Evolutionary conservation across 305 asterid species (phyloP), one percentile per base, ranked within the genome.

Genomic region (Fraxinus floribunda): DNA sequence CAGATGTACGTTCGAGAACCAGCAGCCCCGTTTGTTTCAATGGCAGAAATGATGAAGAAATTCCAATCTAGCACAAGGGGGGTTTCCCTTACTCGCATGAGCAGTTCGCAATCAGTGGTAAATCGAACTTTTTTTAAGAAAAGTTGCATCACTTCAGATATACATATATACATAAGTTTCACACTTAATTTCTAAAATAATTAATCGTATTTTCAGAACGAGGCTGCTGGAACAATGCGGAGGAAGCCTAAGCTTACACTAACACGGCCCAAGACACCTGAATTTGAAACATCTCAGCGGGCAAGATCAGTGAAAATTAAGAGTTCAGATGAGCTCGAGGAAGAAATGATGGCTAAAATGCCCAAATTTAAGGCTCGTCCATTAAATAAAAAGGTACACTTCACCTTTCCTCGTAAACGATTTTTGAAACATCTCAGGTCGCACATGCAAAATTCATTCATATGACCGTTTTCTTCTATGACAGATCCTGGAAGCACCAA

Each of bases 331-430:
- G 98, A 94, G 81, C 78, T 94, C 13, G 99, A 96, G 88, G 94
- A 93, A 88, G 98, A 96, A 89, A 92, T 93, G 94, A 89, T 96
- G 94, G 97, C 98, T 80, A 93, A 94, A 79, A 84, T 93, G 29
- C 98, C 99, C 1, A 93, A 96, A 91, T 96, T 96, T 72, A 94
- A 90, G 90, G 99, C 98, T 75, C 93, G 93, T 64, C 98, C 98
- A 0, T 10, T 94, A 30, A 94, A 92, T 84, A 96, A 94, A 87
- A 96, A 89, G 94, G 98, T 95, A 85, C 22, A 35, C 8, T 75
- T 82, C 6, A 79, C 34, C 7, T 44, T 78, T 24, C 57, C 26
- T 41, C 24, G 20, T 72, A 26, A 34, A 55, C 10, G 4, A 7
- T 78, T 29, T 73, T 7, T 34, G 38, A 34, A 34, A 34, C 38